Evolutionary conservation across 441 rosid genomes (phyloP).

Genomic region (Croton laevigatus): DNA sequence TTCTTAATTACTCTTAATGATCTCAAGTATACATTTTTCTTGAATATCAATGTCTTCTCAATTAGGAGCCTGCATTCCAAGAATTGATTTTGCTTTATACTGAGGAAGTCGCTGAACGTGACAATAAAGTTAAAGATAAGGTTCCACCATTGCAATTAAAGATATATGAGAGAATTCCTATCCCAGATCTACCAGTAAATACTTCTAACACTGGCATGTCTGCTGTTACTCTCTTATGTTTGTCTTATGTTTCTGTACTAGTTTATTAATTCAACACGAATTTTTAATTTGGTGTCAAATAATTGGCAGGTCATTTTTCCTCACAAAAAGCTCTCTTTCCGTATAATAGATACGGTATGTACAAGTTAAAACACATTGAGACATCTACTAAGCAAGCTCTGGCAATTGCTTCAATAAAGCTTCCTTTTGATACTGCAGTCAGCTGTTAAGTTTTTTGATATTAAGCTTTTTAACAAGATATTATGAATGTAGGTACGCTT

Average conservation of each 20-base stretch:
- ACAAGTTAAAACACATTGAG: conserved; percentile 19
- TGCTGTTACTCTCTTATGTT: conserved; percentile 32
- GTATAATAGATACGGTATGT: conserved; percentile 92
- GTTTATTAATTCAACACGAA: conserved; percentile 19
- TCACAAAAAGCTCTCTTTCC: conserved; percentile 92
- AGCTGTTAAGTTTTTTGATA: conserved; percentile 1
- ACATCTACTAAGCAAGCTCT: neutral
- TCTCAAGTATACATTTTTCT: conserved; percentile 19
- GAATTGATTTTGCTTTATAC: conserved; percentile 87
- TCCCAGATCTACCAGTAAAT: conserved; percentile 91
- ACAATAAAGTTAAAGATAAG: conserved; percentile 40
- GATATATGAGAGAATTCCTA: conserved; percentile 84
- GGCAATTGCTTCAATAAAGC: conserved; percentile 1
- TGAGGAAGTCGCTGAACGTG: conserved; percentile 45
- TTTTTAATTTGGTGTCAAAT: conserved; percentile 26
- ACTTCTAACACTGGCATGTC: conserved; percentile 33
- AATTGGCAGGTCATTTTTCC: conserved; percentile 81
- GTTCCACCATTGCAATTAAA: conserved; percentile 70
- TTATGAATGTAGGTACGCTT: conserved; percentile 68
- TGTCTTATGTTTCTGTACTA: conserved; percentile 1
- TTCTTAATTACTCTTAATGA: conserved; percentile 9
- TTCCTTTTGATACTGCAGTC: conserved; percentile 9
- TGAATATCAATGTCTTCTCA: conserved; percentile 25
- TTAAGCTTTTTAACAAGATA: conserved; percentile 22
- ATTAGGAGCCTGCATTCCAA: conserved; percentile 90